These are phyloP conservation scores for Scenedesmus sp. DNA, from an alignment of 163 green algal species.

Conservation along the genomic window DNA sequence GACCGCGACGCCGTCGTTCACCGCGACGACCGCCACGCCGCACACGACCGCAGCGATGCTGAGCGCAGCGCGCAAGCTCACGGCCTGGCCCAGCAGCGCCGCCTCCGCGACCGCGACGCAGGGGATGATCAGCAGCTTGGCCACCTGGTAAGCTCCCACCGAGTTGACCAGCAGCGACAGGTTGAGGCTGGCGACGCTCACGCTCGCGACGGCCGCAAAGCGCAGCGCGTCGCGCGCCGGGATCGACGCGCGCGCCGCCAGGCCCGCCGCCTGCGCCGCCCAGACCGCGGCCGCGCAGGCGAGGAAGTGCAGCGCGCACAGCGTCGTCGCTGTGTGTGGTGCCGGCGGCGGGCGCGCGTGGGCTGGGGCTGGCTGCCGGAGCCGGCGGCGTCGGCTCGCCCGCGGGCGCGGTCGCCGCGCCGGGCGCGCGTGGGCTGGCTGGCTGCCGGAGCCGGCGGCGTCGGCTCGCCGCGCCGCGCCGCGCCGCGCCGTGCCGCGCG, in stretches of 20 bases:
- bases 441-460: too few relatives aligned
- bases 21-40: slow-evolving; percentile 38
- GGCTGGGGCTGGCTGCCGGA: background rate
- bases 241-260: slow-evolving; percentile 60
- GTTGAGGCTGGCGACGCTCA: slow-evolving; percentile 92
- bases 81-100: slow-evolving; percentile 70
- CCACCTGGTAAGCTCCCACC: slow-evolving; percentile 95
- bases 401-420: too few relatives aligned
- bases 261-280: slow-evolving; percentile 57
- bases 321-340: slow-evolving; percentile 86
- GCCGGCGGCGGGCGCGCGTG: background rate
- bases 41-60: slow-evolving; percentile 21
- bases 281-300: slow-evolving; percentile 55
- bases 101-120: slow-evolving; percentile 87
- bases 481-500: background rate
- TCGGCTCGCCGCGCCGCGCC: too few relatives aligned
- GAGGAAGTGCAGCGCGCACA: slow-evolving; percentile 90
- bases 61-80: slow-evolving; percentile 40
- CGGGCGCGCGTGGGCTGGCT: background rate
- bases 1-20: slow-evolving; percentile 33
- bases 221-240: slow-evolving; percentile 72
- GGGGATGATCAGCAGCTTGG: slow-evolving; percentile 96
- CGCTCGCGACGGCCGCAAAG: slow-evolving; percentile 82
- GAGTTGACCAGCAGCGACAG: slow-evolving; percentile 91
- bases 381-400: too few relatives aligned